Evolutionary conservation across 164 flowering plant species (phyloP).

Genomic region (Macadamia tetraphylla): DNA sequence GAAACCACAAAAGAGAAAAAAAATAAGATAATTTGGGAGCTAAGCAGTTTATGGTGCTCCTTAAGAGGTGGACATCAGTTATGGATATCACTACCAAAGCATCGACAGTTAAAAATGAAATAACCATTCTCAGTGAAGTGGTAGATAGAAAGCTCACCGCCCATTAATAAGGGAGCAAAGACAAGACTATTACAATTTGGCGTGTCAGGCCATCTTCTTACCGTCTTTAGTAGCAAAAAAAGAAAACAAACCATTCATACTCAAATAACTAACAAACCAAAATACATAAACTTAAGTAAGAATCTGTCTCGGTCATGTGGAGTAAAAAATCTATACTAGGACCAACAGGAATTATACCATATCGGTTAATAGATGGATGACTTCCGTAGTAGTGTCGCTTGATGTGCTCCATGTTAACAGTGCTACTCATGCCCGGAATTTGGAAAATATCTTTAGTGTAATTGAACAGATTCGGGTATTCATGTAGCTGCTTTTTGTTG

Average conservation of each 20-base stretch:
- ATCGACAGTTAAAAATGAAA: neutral
- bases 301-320: constrained; percentile 77
- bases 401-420: constrained; percentile 87
- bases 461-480: constrained; percentile 83
- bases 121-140: neutral
- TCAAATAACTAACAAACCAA: too few relatives aligned
- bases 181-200: neutral
- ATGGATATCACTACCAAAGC: too few relatives aligned
- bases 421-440: constrained; percentile 68
- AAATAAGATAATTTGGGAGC: too few relatives aligned
- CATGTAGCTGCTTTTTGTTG: constrained; percentile 77
- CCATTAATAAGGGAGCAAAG: neutral
- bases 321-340: constrained; percentile 55
- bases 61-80: too few relatives aligned
- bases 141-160: neutral
- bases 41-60: too few relatives aligned
- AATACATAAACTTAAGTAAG: neutral
- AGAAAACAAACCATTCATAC: too few relatives aligned
- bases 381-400: constrained; percentile 90
- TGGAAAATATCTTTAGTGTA: constrained; percentile 86
- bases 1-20: too few relatives aligned
- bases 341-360: constrained; percentile 71
- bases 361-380: constrained; percentile 83
- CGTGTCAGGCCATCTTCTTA: neutral
- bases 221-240: too few relatives aligned